Evolutionary conservation across 1,284 basidiomycete species (phyloP).

Genomic region (Acaromyces ingoldii): DNA sequence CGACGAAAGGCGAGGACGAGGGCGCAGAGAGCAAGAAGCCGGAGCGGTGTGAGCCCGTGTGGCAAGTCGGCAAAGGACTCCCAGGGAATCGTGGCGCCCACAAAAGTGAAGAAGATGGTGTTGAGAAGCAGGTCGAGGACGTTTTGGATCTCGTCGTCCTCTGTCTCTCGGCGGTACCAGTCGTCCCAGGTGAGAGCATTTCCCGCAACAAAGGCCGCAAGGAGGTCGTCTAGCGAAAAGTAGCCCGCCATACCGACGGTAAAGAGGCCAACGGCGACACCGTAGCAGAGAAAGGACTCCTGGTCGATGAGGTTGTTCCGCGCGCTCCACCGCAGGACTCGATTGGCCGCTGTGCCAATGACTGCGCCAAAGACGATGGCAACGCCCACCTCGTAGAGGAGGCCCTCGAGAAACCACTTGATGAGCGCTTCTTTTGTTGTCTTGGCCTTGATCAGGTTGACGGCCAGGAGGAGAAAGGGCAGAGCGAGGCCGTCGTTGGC

Average conservation of each 20-base stretch:
- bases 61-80: constrained; percentile 29
- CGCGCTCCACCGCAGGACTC: constrained; percentile 31
- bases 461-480: constrained; percentile 38
- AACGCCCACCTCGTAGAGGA: constrained; percentile 27
- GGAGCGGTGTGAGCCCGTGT: constrained; percentile 47
- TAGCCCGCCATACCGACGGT: constrained; percentile 35
- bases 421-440: constrained; percentile 22
- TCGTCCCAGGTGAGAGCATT: constrained; percentile 41
- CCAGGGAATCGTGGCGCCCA: constrained; percentile 43
- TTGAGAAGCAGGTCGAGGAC: constrained; percentile 39
- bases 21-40: constrained; percentile 52
- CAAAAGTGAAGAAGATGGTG: constrained; percentile 51
- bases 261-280: constrained; percentile 33
- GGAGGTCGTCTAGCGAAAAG: constrained; percentile 33
- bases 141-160: constrained; percentile 42
- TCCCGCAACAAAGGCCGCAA: constrained; percentile 39
- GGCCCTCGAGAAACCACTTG: constrained; percentile 26
- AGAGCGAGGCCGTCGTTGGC: constrained; percentile 39
- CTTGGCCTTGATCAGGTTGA: constrained; percentile 25
- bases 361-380: constrained; percentile 23
- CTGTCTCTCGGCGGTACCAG: constrained; percentile 41
- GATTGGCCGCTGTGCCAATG: constrained; percentile 29
- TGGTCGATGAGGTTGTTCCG: constrained; percentile 37
- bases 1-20: constrained; percentile 53
- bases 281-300: constrained; percentile 37